Base-by-base conservation (phyloP, 2,329 filamentous ascomycete species). In the Sporothrix pallida region DNA sequence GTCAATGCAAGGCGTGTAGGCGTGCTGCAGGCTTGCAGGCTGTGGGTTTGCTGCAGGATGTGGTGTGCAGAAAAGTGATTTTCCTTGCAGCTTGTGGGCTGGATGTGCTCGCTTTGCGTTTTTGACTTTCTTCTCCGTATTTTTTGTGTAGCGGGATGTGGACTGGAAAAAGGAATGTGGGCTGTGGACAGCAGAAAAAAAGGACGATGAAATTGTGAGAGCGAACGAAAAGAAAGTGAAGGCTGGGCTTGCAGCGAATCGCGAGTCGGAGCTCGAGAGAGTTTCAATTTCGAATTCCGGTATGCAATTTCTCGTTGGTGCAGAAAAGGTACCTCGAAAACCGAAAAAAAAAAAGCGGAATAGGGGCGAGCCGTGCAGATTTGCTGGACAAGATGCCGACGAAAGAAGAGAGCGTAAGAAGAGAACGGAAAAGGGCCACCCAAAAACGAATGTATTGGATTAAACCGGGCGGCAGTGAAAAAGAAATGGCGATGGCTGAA, bases 1-100 rank as follows among this genome's bases (percentile, higher is more conserved):
- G 60, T 67, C 48, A 63, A 72, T 72, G 46, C 58, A 65, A 72
- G 71, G 37, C 62, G 62, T 67, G 60, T 48, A 42, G 62, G 62
- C 23, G 46, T 52, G 23, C 46, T 52, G 44, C 60, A 72, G 62
- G 62, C 20, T 44, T 67, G 62, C 20, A 44, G 23, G 12, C 52
- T 46, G 60, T 48, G 42, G 42, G 62, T 46, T 46, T 52, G 23
- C 46, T 52, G 44, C 60, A 58, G 54, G 54, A 58, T 58, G 54
- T 15, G n/a, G 54, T 26, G 12, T 58, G 54, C 13, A 13, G 12
- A 31, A 26, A 12, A 58, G 62, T 48, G 62, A 67, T 67, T 65
- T 65, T 48, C 62, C 62, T 26, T 67, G 62, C 62, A 46, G 42
- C 42, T 44, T 48, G 62, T 23, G 42, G 42, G 12, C n/a, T 20